Percentiles rank a stretch among this genome's conserved stretches.
phyloP scores from a whole-genome alignment of 768 basidiomycete species.

The Polyporus arcularius region DNA sequence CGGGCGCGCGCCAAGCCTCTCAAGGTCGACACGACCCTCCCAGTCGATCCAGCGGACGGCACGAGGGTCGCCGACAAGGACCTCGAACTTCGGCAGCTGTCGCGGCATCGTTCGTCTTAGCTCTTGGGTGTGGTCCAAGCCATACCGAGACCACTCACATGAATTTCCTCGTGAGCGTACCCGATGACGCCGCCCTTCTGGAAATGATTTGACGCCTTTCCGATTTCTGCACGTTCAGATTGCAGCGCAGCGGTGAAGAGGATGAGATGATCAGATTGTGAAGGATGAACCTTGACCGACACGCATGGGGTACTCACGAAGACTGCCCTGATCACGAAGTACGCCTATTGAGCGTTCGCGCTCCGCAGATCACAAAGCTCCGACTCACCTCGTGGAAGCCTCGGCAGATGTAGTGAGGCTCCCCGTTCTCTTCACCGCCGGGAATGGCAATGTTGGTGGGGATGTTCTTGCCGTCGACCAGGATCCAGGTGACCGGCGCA shows the following conservation, averaged over 20 bases:
- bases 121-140: no score
- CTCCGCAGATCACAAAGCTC: not conserved
- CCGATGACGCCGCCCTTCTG: conserved; percentile 67
- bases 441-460: conserved; percentile 55
- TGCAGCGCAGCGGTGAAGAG: not conserved
- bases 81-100: conserved; percentile 65
- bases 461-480: conserved; percentile 58
- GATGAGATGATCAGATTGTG: conserved; percentile 16
- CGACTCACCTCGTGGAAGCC: conserved; percentile 55
- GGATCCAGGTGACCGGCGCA: conserved; percentile 61
- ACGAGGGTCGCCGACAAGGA: conserved; percentile 63
- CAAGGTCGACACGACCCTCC: conserved; percentile 47
- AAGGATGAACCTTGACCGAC: not conserved
- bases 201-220: conserved; percentile 61
- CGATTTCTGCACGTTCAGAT: conserved; percentile 48
- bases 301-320: conserved; percentile 41
- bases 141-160: conserved; percentile 39
- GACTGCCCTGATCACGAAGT: conserved; percentile 43
- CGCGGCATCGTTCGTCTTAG: not conserved
- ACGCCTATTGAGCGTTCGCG: not conserved
- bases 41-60: conserved; percentile 60
- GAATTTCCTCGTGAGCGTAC: conserved; percentile 56
- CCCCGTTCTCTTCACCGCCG: conserved; percentile 55
- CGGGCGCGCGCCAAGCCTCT: conserved; percentile 46
- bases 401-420: conserved; percentile 59